These are phyloP conservation scores for Colletotrichum phormii DNA, from an alignment of 2,329 filamentous ascomycete genomes.

Conservation along the genomic window DNA sequence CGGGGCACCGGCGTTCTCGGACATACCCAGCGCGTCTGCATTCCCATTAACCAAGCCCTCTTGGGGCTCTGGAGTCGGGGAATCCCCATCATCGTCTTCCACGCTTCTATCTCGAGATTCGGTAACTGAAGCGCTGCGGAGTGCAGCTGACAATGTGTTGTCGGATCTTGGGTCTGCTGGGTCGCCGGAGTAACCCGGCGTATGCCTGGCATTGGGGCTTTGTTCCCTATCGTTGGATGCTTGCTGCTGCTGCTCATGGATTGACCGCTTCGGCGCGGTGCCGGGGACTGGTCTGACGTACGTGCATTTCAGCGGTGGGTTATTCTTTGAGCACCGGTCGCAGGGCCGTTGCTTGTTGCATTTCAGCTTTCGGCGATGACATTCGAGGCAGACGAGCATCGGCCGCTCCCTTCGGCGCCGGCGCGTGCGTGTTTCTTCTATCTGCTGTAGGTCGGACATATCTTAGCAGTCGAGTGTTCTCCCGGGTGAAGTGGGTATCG, in stretches of 20 bases:
- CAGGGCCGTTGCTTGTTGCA: slow-evolving; percentile 10
- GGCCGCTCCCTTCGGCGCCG: slow-evolving; percentile 17
- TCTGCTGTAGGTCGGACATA: background rate
- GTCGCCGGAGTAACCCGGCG: background rate
- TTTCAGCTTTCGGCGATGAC: slow-evolving; percentile 21
- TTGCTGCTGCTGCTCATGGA: background rate
- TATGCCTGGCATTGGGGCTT: background rate
- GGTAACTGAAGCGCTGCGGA: background rate
- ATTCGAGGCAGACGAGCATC: slow-evolving; percentile 17
- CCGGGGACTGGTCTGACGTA: background rate
- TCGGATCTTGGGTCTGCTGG: background rate
- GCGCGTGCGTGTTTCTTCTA: background rate
- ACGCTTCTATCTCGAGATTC: background rate
- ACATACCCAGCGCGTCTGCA: background rate
- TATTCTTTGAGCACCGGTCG: background rate
- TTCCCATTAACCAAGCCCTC: background rate
- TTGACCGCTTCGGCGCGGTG: background rate
- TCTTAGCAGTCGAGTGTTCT: background rate
- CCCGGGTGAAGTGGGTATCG: background rate
- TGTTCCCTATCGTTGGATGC: background rate
- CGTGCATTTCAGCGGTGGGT: background rate
- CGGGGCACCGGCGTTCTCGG: background rate
- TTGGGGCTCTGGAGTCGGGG: background rate
- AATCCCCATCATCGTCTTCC: background rate
- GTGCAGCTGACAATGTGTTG: background rate